Evolutionary conservation across 2,329 filamentous ascomycete species (phyloP), one percentile per base, ranked within the genome.

Genomic region (Colletotrichum sp.): DNA sequence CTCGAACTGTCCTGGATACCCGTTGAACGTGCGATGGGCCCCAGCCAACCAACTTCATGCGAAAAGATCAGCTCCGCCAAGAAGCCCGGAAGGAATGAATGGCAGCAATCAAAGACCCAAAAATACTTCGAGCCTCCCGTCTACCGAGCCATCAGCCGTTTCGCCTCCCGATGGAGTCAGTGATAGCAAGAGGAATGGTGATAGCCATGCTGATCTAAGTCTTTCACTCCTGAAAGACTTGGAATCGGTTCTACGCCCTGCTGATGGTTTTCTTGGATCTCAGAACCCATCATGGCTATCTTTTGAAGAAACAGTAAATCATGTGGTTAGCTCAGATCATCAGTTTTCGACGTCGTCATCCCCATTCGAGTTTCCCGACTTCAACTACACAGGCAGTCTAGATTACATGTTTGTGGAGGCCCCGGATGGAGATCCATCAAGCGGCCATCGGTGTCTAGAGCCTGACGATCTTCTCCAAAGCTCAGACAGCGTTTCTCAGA

Each of bases 241-340:
- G 38, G 5, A 21, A 48, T 48, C 18, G 0, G 38, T 4, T 21
- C 0, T 48, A n/a, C 4, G 0, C 0, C 38, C 18, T 12, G 38
- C 18, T 21, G 38, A 48, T 12, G 18, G 18, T 3, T n/a, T 18
- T 0, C 3, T 12, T 48, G 43, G 0, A 0, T 48, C 10, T 21
- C 18, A 21, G 9, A 21, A 3, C 10, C 18, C 18, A 48, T 21
- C 18, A 21, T 13, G 18, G 43, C 18, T 48, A 21, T 48, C 18
- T 48, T 48, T 12, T 21, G 43, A 21, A 48, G 43, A 7, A 4
- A 48, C 43, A 48, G 43, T 12, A 48, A 21, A 48, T 48, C 5
- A 48, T 48, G 0, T 13, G 18, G 43, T 0, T 12, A n/a, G 18
- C 43, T 48, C 1, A 21, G 18, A 48, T 0, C 43, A n/a, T 48